Evolutionary conservation across 306 rosid species (phyloP).

Genomic region (Medicago arabica): DNA sequence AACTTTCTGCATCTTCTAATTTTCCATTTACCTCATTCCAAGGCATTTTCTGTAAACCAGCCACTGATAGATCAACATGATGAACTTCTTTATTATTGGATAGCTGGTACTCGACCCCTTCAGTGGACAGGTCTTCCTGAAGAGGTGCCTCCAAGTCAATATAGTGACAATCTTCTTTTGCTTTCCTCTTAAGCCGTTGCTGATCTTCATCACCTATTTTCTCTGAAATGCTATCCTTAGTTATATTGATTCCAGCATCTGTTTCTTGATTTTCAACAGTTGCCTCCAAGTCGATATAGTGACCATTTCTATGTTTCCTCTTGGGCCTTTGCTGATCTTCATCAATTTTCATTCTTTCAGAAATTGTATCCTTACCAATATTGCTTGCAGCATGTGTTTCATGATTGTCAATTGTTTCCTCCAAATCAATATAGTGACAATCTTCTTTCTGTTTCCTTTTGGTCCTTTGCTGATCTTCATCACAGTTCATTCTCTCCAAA

Average conservation of each 20-base stretch:
- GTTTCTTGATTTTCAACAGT: conserved; percentile 47
- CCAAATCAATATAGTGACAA: conserved; percentile 46
- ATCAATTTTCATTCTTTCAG: conserved; percentile 44
- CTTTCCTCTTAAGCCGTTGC: conserved; percentile 46
- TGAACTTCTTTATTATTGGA: conserved; percentile 50
- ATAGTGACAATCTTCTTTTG: conserved; percentile 40
- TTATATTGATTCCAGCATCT: conserved; percentile 37
- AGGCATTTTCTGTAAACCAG: conserved; percentile 44
- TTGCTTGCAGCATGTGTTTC: conserved; percentile 48
- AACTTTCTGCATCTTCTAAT: conserved; percentile 52
- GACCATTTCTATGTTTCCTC: conserved; percentile 48
- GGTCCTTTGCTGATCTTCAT: conserved; percentile 44
- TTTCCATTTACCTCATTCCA: conserved; percentile 56
- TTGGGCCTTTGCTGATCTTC: conserved; percentile 46
- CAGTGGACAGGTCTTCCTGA: conserved; percentile 42
- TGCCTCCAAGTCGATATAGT: conserved; percentile 47
- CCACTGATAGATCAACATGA: conserved; percentile 52
- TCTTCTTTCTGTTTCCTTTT: conserved; percentile 48
- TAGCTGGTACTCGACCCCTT: conserved; percentile 40
- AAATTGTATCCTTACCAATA: conserved; percentile 43
- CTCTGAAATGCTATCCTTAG: conserved; percentile 47
- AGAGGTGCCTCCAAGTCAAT: conserved; percentile 48
- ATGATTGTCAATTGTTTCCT: conserved; percentile 42
- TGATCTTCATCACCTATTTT: conserved; percentile 46
- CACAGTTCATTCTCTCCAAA: conserved; percentile 46